phyloP scores from a whole-genome alignment of 257 asterid species.

The Pogostemon cablin region DNA sequence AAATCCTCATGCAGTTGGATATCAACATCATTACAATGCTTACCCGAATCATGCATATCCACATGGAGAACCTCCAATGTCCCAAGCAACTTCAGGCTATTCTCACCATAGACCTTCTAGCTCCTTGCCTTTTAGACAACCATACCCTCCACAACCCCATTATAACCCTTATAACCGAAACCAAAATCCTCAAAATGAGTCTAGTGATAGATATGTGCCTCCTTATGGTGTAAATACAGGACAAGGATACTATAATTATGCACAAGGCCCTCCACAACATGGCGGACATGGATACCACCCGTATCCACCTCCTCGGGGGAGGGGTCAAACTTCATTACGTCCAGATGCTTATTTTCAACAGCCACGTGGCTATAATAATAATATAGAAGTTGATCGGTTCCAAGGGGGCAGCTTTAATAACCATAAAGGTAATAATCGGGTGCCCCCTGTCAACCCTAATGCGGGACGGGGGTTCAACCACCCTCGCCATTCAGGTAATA shows the following conservation, averaged over 20 bases:
- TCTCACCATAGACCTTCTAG: constrained; percentile 49
- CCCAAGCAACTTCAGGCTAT: constrained; percentile 44
- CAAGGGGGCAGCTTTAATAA: constrained; percentile 42
- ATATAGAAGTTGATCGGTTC: constrained; percentile 39
- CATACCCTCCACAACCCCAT: constrained; percentile 45
- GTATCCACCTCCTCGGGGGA: constrained; percentile 40
- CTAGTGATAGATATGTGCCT: constrained; percentile 33
- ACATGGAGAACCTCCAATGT: constrained; percentile 37
- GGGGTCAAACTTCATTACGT: constrained; percentile 37
- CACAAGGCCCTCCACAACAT: constrained; percentile 44
- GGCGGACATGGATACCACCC: constrained; percentile 49
- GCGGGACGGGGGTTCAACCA: constrained; percentile 53
- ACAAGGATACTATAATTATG: constrained; percentile 47
- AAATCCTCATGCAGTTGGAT: constrained; percentile 42
- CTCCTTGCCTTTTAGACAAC: constrained; percentile 46
- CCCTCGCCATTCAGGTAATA: constrained; percentile 60
- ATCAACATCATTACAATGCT: constrained; percentile 38
- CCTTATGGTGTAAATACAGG: constrained; percentile 45
- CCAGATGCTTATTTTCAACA: constrained; percentile 44
- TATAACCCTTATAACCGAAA: constrained; percentile 42
- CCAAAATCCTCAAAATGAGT: constrained; percentile 42
- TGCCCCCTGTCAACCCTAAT: constrained; percentile 42
- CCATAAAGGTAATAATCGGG: constrained; percentile 37
- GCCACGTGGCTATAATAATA: constrained; percentile 46
- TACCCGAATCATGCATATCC: constrained; percentile 46